phyloP scores from a whole-genome alignment of 495 filamentous ascomycete genomes.

The Chaetomium fimeti region DNA sequence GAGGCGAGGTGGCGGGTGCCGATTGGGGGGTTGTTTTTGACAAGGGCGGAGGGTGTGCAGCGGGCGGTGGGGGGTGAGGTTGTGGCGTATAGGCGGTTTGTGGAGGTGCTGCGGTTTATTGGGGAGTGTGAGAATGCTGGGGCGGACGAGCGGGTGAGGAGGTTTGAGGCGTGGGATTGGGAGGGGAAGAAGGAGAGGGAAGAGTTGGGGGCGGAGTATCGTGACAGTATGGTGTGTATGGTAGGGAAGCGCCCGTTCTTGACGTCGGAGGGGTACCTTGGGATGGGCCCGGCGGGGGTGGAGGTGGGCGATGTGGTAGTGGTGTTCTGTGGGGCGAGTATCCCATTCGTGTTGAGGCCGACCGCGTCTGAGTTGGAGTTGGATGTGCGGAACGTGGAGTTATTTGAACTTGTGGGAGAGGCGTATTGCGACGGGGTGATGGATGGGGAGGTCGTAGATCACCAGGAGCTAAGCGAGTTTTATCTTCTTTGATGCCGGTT shows the following conservation, averaged over 20 bases:
- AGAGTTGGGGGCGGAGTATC: background rate
- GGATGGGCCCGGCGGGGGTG: background rate
- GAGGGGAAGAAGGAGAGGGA: background rate
- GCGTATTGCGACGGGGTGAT: conserved; percentile 6
- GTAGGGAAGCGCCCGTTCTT: background rate
- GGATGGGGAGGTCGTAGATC: background rate
- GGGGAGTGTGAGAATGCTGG: background rate
- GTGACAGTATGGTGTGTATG: background rate
- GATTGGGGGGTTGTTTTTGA: background rate
- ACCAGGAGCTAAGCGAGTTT: background rate
- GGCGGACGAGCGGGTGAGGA: background rate
- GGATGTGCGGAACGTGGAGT: too few species aligned
- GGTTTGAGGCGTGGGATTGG: background rate
- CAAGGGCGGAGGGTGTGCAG: background rate
- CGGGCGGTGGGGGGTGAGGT: background rate
- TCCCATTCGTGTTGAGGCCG: conserved; percentile 3
- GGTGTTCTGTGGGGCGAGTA: conserved; percentile 1
- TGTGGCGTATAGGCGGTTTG: background rate
- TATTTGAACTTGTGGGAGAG: background rate
- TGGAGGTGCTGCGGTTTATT: background rate
- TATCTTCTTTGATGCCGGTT: background rate
- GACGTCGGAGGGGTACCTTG: background rate
- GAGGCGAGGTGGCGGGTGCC: conserved; percentile 1
- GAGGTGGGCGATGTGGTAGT: background rate
- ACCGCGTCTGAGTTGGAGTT: too few species aligned